Conservation (phyloP, 179 eudicot species). For the Beta lomatogona region DNA sequence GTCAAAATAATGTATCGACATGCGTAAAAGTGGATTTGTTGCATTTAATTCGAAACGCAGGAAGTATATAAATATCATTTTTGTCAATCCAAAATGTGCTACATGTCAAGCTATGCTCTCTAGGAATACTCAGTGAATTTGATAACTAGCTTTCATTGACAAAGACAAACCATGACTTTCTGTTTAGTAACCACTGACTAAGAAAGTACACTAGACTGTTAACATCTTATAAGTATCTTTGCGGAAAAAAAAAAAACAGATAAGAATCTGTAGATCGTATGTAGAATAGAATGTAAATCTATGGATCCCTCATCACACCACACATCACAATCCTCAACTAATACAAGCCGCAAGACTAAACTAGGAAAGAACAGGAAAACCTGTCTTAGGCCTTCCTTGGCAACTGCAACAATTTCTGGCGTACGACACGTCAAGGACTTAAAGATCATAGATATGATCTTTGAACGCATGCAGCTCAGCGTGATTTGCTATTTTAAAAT, state of each 20-base stretch:
- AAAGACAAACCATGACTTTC: no score
- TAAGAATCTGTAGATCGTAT: no score
- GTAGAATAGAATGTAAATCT: neutral
- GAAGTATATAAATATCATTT: no score
- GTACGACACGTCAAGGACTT: slow-evolving; percentile 92
- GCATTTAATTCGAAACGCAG: no score
- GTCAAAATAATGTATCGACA: no score
- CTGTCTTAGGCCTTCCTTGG: slow-evolving; percentile 98
- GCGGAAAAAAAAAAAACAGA: no score
- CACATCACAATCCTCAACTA: neutral
- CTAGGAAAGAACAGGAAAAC: slow-evolving; percentile 33
- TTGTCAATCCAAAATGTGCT: no score
- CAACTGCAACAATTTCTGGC: slow-evolving; percentile 94
- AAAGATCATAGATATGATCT: slow-evolving; percentile 95
- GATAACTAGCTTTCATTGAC: no score
- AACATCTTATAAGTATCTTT: no score
- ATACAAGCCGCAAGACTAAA: slow-evolving; percentile 7
- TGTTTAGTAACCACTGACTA: no score
- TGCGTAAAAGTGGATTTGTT: no score
- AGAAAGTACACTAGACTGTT: neutral
- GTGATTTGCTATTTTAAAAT: slow-evolving; percentile 87
- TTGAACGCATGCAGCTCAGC: slow-evolving; percentile 85
- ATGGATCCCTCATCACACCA: neutral
- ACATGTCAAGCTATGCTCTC: neutral
- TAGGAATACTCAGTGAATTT: neutral